Percentiles rank a stretch among this genome's conserved stretches.
phyloP scores from a whole-genome alignment of 225 moss, liverwort and hornwort species.

The Pseudoscleropodium purum region DNA sequence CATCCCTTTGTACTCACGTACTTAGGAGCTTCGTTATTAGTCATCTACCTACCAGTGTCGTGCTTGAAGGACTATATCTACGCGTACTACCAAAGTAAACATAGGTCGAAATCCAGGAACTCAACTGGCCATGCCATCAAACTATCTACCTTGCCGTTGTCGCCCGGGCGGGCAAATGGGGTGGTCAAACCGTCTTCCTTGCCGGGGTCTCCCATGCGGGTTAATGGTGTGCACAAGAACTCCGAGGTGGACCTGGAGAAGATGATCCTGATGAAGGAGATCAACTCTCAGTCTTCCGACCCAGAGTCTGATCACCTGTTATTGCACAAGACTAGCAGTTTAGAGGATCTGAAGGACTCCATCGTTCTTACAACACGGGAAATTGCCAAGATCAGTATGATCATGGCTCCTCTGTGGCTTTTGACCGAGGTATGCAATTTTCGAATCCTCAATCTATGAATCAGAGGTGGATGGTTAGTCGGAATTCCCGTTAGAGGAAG shows the following conservation, averaged over 20 bases:
- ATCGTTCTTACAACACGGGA: slow-evolving; percentile 52
- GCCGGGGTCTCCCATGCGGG: slow-evolving; percentile 31
- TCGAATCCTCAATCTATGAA: not conserved
- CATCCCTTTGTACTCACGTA: slow-evolving; percentile 97
- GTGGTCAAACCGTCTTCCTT: slow-evolving; percentile 23
- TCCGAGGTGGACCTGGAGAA: slow-evolving; percentile 38
- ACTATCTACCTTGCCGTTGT: slow-evolving; percentile 19
- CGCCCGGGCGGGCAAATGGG: slow-evolving; percentile 16
- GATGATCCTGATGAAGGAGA: slow-evolving; percentile 30
- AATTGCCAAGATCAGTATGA: slow-evolving; percentile 57
- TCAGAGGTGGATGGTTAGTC: not conserved
- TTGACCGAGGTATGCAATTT: slow-evolving; percentile 64
- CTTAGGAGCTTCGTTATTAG: slow-evolving; percentile 82
- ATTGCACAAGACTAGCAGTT: slow-evolving; percentile 33
- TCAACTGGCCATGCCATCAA: not conserved
- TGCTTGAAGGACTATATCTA: slow-evolving; percentile 55
- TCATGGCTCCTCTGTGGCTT: slow-evolving; percentile 86
- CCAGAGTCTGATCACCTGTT: slow-evolving; percentile 27
- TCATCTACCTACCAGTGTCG: slow-evolving; percentile 74
- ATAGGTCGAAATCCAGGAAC: slow-evolving; percentile 8
- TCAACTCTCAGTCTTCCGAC: slow-evolving; percentile 21
- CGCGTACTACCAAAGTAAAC: slow-evolving; percentile 17
- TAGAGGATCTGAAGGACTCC: slow-evolving; percentile 11
- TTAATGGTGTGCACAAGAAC: slow-evolving; percentile 12
- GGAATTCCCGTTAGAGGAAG: not conserved